These are phyloP conservation scores for Gentiana straminea DNA, from an alignment of 257 asterid species.

Conservation along the genomic window DNA sequence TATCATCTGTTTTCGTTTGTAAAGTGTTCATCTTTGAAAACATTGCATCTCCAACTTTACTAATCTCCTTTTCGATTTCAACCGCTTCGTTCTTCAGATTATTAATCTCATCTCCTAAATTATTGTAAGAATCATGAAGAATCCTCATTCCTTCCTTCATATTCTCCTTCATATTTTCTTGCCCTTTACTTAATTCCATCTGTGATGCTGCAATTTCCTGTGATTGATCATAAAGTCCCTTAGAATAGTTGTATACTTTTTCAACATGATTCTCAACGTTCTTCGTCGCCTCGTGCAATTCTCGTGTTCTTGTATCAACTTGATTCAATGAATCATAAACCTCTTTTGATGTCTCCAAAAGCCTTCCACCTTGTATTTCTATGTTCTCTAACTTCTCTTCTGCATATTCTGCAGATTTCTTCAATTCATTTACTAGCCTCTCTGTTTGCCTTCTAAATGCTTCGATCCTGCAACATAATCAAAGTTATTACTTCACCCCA, in stretches of 20 bases:
- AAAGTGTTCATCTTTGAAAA: slow-evolving; percentile 40
- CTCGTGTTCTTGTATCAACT: slow-evolving; percentile 39
- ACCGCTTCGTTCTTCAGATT: slow-evolving; percentile 45
- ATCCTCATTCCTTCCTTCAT: slow-evolving; percentile 51
- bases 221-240: slow-evolving; percentile 48
- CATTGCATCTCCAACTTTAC: slow-evolving; percentile 60
- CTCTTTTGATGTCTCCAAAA: slow-evolving; percentile 33
- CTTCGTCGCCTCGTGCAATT: slow-evolving; percentile 41
- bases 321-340: slow-evolving; percentile 45
- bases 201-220: slow-evolving; percentile 61
- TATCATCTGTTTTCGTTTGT: slow-evolving; percentile 63
- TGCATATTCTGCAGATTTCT: slow-evolving; percentile 53
- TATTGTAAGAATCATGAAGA: slow-evolving; percentile 36
- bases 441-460: slow-evolving; percentile 67
- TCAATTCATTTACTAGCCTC: slow-evolving; percentile 67
- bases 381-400: slow-evolving; percentile 43
- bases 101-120: slow-evolving; percentile 42
- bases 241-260: slow-evolving; percentile 43
- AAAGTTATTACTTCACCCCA: not conserved
- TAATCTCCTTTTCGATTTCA: slow-evolving; percentile 61
- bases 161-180: slow-evolving; percentile 49
- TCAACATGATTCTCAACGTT: slow-evolving; percentile 42
- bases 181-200: slow-evolving; percentile 44
- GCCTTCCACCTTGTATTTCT: slow-evolving; percentile 36
- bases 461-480: slow-evolving; percentile 35